Base-by-base conservation (phyloP, 345 rosid species). In the Arabidopsis thaliana region DNA sequence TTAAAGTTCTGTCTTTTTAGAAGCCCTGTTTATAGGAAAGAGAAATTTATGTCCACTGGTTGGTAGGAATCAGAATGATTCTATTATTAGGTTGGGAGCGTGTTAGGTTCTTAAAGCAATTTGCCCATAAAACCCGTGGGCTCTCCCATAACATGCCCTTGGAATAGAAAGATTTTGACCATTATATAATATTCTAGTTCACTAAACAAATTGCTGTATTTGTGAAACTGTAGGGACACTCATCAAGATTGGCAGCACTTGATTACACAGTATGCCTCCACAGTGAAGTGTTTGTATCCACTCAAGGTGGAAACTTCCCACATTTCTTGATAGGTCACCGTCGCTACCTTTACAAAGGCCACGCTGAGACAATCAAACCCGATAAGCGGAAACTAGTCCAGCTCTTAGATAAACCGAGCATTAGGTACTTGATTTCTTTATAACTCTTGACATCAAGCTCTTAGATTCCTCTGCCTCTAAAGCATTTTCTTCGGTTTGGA, bases 231-330 rank as follows among this genome's bases (percentile, higher is more conserved):
- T 56, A 95, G 97, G 97, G 96, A 7, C 91, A 88, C 78, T 90
- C 74, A 7, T 95, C 97, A 65, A 87, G 97, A 85, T 84, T 95
- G 80, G 99, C 99, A 66, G 99, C 97, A 32, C 91, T 94, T 36
- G 97, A 94, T 63, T 92, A 92, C 71, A 88, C 93, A 7, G 88
- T 95, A 78, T 91, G 99, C 82, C 89, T 95, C 81, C 90, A 88
- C 78, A 95, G 97, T 52, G 96, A 90, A 83, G 99, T 87, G 61
- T 92, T 94, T 82, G 93, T 90, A 81, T 90, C 97, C 8, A 92
- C 99, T 22, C 99, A 92, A 87, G 99, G 99, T 65, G 99, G 99
- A 69, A 95, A 95, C 65, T 95, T 90, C 72, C 99, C 99, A 10
- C 98, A 91, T 82, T 94, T 94, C 86, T 85, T 94, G 79, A 90